Evolutionary conservation across 805 yeast genomes (phyloP), one percentile per base, ranked within the genome.

Genomic region (Lipomyces chichibuensis): DNA sequence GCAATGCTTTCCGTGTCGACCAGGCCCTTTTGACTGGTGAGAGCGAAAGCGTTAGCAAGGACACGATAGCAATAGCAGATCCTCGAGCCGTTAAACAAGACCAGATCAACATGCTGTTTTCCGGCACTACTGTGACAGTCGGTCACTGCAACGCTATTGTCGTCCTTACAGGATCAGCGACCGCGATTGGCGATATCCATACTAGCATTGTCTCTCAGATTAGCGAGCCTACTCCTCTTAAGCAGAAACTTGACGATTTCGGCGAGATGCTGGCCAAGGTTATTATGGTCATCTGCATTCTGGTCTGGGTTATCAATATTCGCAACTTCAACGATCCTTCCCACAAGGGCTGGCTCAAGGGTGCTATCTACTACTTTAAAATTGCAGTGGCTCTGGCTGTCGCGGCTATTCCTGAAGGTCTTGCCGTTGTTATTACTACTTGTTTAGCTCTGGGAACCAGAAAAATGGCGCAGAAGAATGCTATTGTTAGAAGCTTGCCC

Each of bases 361-460:
- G 80, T 63, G 87, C 86, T 3, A 84, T 84, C 46, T 79, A 83
- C 62, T 80, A 83, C 65, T 84, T 84, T 69, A 82, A 83, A 76
- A 81, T 84, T 52, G 82, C 83, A 2, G 84, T 83, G 37, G 81
- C 84, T 1, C 77, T 84, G 55, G 79, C 82, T 1, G 84, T 84
- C 53, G 80, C 87, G 0, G 83, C 84, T 65, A 81, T 84, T 58
- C 86, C 86, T 6, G 85, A 84, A 71, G 85, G 86, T 39, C 69
- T 72, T 17, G 87, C 87, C 23, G 82, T 84, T 65, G 83, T 86
- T 6, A 76, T 84, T 58, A 81, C 87, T 29, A 80, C 83, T 4
- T 83, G 85, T 72, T 76, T 85, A 64, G 75, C 83, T 39, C 80
- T 84, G 53, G 81, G 85, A 33, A 86, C 87, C 23, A 73, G 74